A percentile compares a stretch with the other conserved stretches of the same genome.
These are phyloP conservation scores for Verticillium nubilum DNA, from an alignment of 2,329 filamentous ascomycete species.

Conservation along the genomic window DNA sequence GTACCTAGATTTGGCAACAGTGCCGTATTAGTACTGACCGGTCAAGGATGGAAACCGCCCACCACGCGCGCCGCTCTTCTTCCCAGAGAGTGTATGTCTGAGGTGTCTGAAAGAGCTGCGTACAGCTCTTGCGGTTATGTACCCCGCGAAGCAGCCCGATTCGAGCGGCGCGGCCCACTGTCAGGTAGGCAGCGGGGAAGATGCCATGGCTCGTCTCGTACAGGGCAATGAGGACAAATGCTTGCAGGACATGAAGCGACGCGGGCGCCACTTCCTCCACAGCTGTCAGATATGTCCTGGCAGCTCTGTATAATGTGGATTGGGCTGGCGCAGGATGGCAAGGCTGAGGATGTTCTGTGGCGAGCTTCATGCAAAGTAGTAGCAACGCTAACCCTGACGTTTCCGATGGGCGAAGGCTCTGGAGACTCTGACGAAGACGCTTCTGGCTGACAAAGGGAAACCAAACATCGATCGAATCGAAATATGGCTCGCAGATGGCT, in stretches of 20 bases:
- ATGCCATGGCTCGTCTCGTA: constrained; percentile 29
- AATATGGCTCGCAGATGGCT: neutral
- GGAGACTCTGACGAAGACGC: neutral
- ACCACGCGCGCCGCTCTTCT: constrained; percentile 26
- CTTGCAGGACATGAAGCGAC: constrained; percentile 19
- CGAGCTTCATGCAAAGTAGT: neutral
- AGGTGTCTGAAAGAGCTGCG: constrained; percentile 18
- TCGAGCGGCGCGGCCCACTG: constrained; percentile 16
- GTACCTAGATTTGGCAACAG: constrained; percentile 17
- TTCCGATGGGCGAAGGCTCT: neutral
- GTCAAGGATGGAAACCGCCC: constrained; percentile 25
- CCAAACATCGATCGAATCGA: neutral
- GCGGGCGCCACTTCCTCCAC: constrained; percentile 16
- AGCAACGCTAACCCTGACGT: neutral
- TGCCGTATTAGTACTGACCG: constrained; percentile 18
- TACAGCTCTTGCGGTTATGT: constrained; percentile 18
- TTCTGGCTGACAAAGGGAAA: neutral
- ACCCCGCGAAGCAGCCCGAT: constrained; percentile 13
- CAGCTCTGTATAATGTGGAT: constrained; percentile 5
- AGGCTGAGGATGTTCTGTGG: too few relatives aligned
- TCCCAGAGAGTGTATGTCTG: constrained; percentile 23
- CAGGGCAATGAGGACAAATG: constrained; percentile 19
- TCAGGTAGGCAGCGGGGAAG: constrained; percentile 25
- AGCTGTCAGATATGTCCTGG: constrained; percentile 10
- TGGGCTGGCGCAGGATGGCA: too few relatives aligned